Percentiles rank a stretch among this genome's conserved stretches.
phyloP scores from a whole-genome alignment of 164 flowering plant species.

The Vitis riparia region DNA sequence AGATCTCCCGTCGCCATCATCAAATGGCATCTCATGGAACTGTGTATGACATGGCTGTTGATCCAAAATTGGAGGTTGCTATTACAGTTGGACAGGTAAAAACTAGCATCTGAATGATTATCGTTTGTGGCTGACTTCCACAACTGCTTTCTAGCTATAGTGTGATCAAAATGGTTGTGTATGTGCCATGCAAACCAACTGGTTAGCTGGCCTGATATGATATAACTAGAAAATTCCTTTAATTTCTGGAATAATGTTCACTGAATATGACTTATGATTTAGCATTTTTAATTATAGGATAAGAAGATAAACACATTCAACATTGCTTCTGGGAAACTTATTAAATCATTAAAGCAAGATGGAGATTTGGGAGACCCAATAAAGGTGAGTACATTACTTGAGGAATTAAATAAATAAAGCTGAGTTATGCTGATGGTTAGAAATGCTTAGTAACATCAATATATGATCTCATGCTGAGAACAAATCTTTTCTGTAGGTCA shows the following conservation, averaged over 20 bases:
- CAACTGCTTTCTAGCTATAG: not conserved
- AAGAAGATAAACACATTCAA: slow-evolving; percentile 59
- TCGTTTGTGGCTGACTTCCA: not conserved
- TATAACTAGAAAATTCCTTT: not conserved
- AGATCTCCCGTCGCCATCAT: slow-evolving; percentile 34
- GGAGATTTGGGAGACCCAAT: slow-evolving; percentile 62
- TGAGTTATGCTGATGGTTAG: not conserved
- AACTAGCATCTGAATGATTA: not conserved
- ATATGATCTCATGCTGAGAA: slow-evolving; percentile 3
- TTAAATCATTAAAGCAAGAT: slow-evolving; percentile 52
- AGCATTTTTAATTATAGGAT: slow-evolving; percentile 38
- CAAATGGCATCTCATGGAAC: slow-evolving; percentile 60
- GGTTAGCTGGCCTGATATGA: not conserved
- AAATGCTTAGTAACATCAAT: not conserved
- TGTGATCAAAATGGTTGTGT: not conserved
- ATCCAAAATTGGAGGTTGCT: slow-evolving; percentile 47
- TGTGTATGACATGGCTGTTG: slow-evolving; percentile 68
- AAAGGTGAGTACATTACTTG: slow-evolving; percentile 41
- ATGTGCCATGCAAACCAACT: not conserved
- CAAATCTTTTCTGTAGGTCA: slow-evolving; percentile 39
- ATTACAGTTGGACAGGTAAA: slow-evolving; percentile 74
- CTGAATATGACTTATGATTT: slow-evolving; percentile 3
- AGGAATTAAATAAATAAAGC: too few species aligned
- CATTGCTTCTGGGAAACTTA: slow-evolving; percentile 56
- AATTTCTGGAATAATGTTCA: not conserved